Conservation (phyloP, 2,329 filamentous ascomycete species). For the Beauveria scarabaeidicola region DNA sequence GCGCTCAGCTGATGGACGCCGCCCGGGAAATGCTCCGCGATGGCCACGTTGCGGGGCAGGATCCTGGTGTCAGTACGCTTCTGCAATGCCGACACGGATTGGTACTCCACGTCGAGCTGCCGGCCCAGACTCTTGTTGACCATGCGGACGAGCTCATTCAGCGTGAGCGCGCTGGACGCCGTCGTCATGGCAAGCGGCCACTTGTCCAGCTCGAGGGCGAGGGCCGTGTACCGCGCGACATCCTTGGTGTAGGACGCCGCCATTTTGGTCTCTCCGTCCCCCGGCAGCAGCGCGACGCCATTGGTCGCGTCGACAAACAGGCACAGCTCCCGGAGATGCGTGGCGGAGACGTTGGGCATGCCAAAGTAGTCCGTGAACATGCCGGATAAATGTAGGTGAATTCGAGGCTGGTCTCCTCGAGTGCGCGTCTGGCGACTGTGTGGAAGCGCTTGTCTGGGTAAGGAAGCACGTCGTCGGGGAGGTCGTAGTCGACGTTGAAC, state of each 20-base stretch:
- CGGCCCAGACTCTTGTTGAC: constrained; percentile 24
- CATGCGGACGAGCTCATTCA: constrained; percentile 22
- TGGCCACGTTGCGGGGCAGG: constrained; percentile 20
- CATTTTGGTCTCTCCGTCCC: constrained; percentile 23
- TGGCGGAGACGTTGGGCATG: constrained; percentile 20
- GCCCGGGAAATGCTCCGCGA: constrained; percentile 21
- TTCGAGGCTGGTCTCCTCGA: constrained; percentile 25
- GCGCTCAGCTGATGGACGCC: constrained; percentile 18
- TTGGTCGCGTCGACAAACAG: constrained; percentile 22
- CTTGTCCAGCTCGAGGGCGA: constrained; percentile 21
- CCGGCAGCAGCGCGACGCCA: constrained; percentile 21
- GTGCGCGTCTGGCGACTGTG: constrained; percentile 18
- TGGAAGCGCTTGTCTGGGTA: constrained; percentile 27
- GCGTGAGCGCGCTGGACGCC: constrained; percentile 19
- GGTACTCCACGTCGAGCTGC: constrained; percentile 20
- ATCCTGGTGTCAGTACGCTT: constrained; percentile 15
- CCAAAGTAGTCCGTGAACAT: constrained; percentile 31
- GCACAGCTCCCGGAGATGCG: constrained; percentile 20
- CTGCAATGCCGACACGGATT: constrained; percentile 18
- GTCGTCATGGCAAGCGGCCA: constrained; percentile 24
- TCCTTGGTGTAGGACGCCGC: constrained; percentile 25
- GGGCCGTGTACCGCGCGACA: constrained; percentile 22
- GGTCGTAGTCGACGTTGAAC: constrained; percentile 29
- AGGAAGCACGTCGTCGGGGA: constrained; percentile 23
- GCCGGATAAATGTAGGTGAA: constrained; percentile 25